These are phyloP conservation scores for Backusella westeae DNA, from an alignment of 192 early-diverging fungal species.

Conservation along the genomic window DNA sequence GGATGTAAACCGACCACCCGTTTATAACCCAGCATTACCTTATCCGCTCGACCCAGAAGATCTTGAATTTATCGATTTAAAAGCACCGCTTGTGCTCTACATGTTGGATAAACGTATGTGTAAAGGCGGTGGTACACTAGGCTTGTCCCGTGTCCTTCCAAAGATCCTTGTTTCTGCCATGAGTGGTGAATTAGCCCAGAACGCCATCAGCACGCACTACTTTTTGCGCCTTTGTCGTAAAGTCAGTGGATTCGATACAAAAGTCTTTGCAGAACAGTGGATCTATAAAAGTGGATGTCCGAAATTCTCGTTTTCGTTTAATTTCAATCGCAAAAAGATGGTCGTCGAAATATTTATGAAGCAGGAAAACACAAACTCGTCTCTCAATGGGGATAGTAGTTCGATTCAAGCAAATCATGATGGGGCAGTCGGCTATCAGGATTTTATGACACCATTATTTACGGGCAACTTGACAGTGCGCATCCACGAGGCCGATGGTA, in stretches of 20 bases:
- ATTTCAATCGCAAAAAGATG: slow-evolving; percentile 96
- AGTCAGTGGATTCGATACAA: slow-evolving; percentile 77
- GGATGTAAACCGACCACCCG: slow-evolving; percentile 85
- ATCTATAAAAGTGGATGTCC: slow-evolving; percentile 91
- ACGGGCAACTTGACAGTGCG: slow-evolving; percentile 69
- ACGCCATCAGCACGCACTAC: slow-evolving; percentile 62
- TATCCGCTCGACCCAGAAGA: slow-evolving; percentile 54
- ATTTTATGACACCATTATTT: slow-evolving; percentile 36
- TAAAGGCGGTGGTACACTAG: slow-evolving; percentile 69
- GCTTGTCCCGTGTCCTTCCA: slow-evolving; percentile 74
- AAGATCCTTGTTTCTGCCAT: slow-evolving; percentile 76
- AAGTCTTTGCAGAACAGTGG: slow-evolving; percentile 91
- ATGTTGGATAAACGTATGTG: slow-evolving; percentile 89
- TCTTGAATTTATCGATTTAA: slow-evolving; percentile 77
- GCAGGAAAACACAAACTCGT: slow-evolving; percentile 65
- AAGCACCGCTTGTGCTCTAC: slow-evolving; percentile 85
- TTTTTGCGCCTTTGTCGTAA: slow-evolving; percentile 84
- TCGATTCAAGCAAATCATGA: not conserved
- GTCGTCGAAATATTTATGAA: slow-evolving; percentile 86
- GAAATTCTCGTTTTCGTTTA: slow-evolving; percentile 74
- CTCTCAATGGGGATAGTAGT: not conserved
- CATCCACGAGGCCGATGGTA: slow-evolving; percentile 82
- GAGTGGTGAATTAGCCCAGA: slow-evolving; percentile 59
- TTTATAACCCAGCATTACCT: slow-evolving; percentile 66
- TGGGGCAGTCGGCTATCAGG: slow-evolving; percentile 19